Conservation (phyloP, 345 rosid species). For the Brassica napus region Da-Ae NC_063436.1:32302501-32303000, state of each 20-base stretch:
- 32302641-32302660: background rate
- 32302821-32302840: no score
- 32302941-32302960: background rate
- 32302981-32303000: background rate
- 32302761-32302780: background rate
- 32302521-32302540: no score
- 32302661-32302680: background rate
- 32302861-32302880: background rate
- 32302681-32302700: background rate
- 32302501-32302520: no score
- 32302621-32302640: background rate
- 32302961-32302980: background rate
- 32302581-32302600: background rate
- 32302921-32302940: background rate
- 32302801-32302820: background rate
- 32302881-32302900: background rate
- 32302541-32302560: background rate
- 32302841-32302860: background rate
- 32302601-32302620: background rate
- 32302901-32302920: background rate
- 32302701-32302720: background rate
- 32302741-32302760: background rate
- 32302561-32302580: background rate
- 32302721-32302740: background rate
- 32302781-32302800: no score